A percentile compares a stretch with the other conserved stretches of the same genome.
Conservation (phyloP, 2,329 filamentous ascomycete genomes). For the Neopestalotiopsis sp. region DNA sequence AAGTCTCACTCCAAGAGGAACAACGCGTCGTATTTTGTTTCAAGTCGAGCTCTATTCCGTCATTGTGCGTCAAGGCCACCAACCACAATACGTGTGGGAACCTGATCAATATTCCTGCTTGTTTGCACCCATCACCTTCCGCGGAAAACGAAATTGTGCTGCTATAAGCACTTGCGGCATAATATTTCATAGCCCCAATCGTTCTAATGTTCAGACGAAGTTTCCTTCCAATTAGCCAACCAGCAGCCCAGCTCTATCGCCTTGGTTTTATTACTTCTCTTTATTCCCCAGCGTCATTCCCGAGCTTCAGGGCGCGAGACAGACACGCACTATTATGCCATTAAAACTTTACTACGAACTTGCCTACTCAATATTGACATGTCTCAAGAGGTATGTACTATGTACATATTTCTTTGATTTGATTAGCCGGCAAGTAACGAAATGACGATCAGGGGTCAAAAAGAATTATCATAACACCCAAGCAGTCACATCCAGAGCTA, state of each 20-base stretch:
- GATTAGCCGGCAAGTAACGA: not conserved
- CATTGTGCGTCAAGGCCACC: not conserved
- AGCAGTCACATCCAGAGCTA: not conserved
- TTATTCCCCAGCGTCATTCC: not conserved
- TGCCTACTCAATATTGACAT: not conserved
- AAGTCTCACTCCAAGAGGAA: not conserved
- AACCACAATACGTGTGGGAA: not conserved
- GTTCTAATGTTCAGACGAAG: not conserved
- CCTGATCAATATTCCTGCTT: not conserved
- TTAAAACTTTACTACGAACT: not conserved
- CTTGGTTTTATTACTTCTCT: not conserved
- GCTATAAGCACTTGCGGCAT: not conserved
- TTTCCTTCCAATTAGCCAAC: not conserved
- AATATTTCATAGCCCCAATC: not conserved
- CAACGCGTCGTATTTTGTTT: slow-evolving; percentile 1
- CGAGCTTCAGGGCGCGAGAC: not conserved
- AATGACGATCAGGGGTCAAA: not conserved
- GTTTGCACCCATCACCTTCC: too few species aligned
- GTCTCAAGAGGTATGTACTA: not conserved
- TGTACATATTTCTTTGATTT: not conserved
- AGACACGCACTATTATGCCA: not conserved
- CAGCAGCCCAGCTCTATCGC: not conserved
- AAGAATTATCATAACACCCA: not conserved
- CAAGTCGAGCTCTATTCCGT: not conserved
- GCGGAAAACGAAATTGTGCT: not conserved